Evolutionary conservation across 805 yeast species (phyloP).

Genomic region (Ogataea methylovora): DNA sequence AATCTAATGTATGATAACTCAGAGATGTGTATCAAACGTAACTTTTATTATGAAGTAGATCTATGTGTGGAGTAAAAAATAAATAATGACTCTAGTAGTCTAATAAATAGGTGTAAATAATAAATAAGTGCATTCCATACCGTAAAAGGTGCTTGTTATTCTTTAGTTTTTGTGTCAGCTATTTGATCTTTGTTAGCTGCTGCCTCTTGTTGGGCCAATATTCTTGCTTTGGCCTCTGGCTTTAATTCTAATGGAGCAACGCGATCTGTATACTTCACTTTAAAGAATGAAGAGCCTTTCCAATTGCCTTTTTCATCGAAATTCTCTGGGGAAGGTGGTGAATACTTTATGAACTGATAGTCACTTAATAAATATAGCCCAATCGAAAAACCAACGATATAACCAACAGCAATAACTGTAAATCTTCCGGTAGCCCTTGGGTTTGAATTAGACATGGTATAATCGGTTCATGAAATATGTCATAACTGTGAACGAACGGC

Average conservation of each 20-base stretch:
- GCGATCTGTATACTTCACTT: slow-evolving; percentile 24
- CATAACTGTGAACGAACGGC: too few relatives aligned
- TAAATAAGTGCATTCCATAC: too few relatives aligned
- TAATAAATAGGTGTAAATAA: too few relatives aligned
- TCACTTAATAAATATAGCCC: slow-evolving; percentile 25
- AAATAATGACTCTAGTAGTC: too few relatives aligned
- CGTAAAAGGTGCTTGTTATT: too few relatives aligned
- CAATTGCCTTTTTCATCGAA: slow-evolving; percentile 31
- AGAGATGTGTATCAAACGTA: too few relatives aligned
- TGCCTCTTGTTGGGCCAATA: slow-evolving; percentile 4
- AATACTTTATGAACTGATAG: slow-evolving; percentile 30
- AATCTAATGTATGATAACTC: too few relatives aligned
- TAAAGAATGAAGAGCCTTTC: slow-evolving; percentile 27
- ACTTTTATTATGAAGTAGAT: too few relatives aligned
- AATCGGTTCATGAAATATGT: too few relatives aligned
- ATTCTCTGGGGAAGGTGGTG: slow-evolving; percentile 31
- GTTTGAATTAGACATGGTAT: too few relatives aligned
- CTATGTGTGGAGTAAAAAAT: too few relatives aligned
- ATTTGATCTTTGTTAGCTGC: not conserved
- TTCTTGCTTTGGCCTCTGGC: slow-evolving; percentile 21
- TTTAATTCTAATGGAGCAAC: slow-evolving; percentile 32
- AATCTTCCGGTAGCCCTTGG: slow-evolving; percentile 14
- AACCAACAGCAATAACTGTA: slow-evolving; percentile 15
- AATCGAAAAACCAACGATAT: slow-evolving; percentile 8
- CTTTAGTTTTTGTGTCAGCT: not conserved